Base-by-base conservation (phyloP, 2,329 filamentous ascomycete genomes). In the Rutstroemia sp. region DNA sequence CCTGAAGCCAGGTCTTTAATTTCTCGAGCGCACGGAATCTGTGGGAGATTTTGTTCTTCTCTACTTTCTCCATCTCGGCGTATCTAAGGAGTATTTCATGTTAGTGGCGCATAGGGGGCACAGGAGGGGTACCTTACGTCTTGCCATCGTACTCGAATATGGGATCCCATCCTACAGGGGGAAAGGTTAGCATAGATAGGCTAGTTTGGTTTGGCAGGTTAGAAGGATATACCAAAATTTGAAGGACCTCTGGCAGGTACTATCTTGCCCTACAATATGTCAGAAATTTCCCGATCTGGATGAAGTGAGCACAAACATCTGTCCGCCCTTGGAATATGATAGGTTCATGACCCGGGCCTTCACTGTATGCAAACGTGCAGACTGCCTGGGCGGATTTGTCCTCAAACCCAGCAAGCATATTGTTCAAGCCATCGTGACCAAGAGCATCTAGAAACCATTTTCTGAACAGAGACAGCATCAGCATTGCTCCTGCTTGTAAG, bases 21-120 rank as follows among this genome's bases (percentile, higher is more conserved):
- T 96, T 95, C 62, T 84, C 80, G 53, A 99, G 75, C n/a, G 94
- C 94, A 68, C 86, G 89, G 62, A 82, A 86, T 45, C 94, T 87
- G 74, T 99, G 94, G 25, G 92, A 96, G 67, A 99, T 89, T 68
- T 84, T 83, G 75, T 97, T 99, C 83, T 95, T 95, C 69, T 84
- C 82, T 9, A 71, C 74, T 72, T 88, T 92, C 51, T 90, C 87
- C 94, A 99, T 99, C 75, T 99, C 94, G 27, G 94, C 94, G 70
- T 95, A 87, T 2, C 83, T 87, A 46, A 61, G n/a, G 37, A 34
- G 25, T 51, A 16, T 16, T 41, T 14, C 23, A 21, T 25, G 12
- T 21, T 17, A 37, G n/a, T 17, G 23, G 19, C 34, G 21, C 16
- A 47, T 47, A 9, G 23, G 25, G 10, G 27, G 10, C 9, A 17